Percentiles rank a stretch among this genome's conserved stretches.
phyloP scores from a whole-genome alignment of 116 monocot species.

The Cymodocea nodosa region DNA sequence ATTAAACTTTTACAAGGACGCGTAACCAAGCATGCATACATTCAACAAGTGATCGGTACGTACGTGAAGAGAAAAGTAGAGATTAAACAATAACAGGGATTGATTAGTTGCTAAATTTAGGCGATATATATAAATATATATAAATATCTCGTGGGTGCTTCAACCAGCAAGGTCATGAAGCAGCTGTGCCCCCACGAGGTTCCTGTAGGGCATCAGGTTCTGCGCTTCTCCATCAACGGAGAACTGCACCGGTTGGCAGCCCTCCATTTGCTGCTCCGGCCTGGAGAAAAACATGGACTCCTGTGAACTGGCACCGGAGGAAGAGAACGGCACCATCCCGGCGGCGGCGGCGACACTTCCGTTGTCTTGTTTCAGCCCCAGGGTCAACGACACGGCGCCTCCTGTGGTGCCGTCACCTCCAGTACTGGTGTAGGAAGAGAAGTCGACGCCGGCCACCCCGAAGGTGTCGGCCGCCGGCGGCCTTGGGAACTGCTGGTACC shows the following conservation, averaged over 20 bases:
- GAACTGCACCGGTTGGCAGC: slow-evolving; percentile 23
- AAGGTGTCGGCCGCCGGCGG: background rate
- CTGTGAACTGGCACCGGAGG: background rate
- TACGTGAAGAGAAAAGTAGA: no score
- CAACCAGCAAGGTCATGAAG: slow-evolving; percentile 35
- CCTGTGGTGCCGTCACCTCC: slow-evolving; percentile 13
- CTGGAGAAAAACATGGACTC: slow-evolving; percentile 27
- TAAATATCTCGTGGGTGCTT: background rate
- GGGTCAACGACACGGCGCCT: slow-evolving; percentile 33
- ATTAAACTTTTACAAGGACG: no score
- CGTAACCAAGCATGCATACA: no score
- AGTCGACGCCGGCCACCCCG: slow-evolving; percentile 22
- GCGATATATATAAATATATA: no score
- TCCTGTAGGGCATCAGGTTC: slow-evolving; percentile 32
- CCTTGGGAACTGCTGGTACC: slow-evolving; percentile 5
- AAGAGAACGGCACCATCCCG: slow-evolving; percentile 22
- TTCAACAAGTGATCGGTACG: no score
- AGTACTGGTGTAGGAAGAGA: slow-evolving; percentile 15
- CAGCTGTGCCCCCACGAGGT: slow-evolving; percentile 53
- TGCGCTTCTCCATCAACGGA: slow-evolving; percentile 46
- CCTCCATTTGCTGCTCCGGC: slow-evolving; percentile 19
- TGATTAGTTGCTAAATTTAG: no score
- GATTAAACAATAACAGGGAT: no score
- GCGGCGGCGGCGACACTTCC: slow-evolving; percentile 5
- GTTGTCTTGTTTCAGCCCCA: slow-evolving; percentile 45